phyloP scores from a whole-genome alignment of 2,329 filamentous ascomycete species.

The Botrytis porri region DNA sequence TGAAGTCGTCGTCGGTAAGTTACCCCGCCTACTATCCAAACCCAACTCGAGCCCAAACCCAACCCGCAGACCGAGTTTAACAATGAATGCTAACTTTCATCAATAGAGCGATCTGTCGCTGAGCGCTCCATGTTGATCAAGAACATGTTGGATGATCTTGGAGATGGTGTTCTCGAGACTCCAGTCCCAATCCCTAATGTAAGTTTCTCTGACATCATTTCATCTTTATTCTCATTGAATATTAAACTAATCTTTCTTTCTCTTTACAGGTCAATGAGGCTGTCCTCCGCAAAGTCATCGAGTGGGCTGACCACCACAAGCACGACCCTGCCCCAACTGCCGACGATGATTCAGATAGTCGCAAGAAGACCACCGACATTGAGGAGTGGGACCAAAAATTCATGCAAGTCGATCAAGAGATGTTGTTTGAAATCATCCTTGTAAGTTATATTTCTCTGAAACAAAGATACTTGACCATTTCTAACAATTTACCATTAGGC shows the following conservation, averaged over 20 bases:
- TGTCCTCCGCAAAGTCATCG: conserved; percentile 92
- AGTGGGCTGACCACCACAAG: conserved; percentile 97
- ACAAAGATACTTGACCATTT: neutral
- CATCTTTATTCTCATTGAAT: conserved; percentile 2
- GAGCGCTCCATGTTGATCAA: conserved; percentile 95
- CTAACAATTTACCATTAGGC: conserved; percentile 53
- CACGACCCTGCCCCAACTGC: conserved; percentile 76
- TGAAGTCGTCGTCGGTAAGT: conserved; percentile 50
- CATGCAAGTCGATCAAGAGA: conserved; percentile 99
- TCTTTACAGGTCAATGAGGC: conserved; percentile 74
- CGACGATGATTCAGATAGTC: conserved; percentile 88
- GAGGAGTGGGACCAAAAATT: conserved; percentile 99
- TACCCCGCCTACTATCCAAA: conserved; percentile 23
- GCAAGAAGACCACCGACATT: conserved; percentile 98
- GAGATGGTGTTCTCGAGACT: conserved; percentile 53
- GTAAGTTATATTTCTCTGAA: conserved; percentile 50
- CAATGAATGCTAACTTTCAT: conserved; percentile 36
- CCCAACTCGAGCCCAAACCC: neutral
- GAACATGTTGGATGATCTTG: conserved; percentile 95
- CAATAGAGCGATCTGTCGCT: conserved; percentile 69
- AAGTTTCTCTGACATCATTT: conserved; percentile 34
- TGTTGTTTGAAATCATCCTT: conserved; percentile 99
- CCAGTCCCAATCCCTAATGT: conserved; percentile 80
- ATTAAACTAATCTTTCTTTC: conserved; percentile 19
- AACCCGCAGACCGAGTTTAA: conserved; percentile 21